phyloP scores from a whole-genome alignment of 108 stramenopile species.

The Skeletonema menzelii region DNA sequence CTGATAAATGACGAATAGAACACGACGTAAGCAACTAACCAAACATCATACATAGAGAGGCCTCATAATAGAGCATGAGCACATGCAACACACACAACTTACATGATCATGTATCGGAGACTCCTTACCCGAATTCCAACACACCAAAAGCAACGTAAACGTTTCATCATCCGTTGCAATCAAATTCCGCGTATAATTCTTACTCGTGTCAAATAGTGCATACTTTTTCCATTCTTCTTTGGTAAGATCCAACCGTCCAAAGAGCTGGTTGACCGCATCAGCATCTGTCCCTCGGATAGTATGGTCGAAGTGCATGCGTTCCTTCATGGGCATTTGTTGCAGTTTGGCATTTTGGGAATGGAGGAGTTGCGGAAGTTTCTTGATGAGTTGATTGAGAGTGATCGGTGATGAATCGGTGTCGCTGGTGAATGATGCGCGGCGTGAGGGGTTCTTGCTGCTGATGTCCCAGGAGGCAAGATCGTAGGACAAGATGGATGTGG shows the following conservation, averaged over 20 bases:
- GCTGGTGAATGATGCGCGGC: neutral
- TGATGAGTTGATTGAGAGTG: neutral
- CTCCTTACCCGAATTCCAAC: constrained; percentile 84
- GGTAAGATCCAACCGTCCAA: constrained; percentile 42
- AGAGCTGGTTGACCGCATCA: neutral
- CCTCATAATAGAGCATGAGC: too few species aligned
- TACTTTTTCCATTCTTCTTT: constrained; percentile 50
- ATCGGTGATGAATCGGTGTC: neutral
- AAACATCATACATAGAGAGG: neutral
- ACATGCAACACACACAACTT: neutral
- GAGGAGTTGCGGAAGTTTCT: neutral
- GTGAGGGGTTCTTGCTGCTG: neutral
- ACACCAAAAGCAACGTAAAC: constrained; percentile 86
- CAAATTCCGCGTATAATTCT: constrained; percentile 85
- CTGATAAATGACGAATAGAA: neutral
- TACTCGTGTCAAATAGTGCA: constrained; percentile 46
- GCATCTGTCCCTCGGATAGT: neutral
- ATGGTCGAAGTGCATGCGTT: neutral
- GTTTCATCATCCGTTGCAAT: constrained; percentile 78
- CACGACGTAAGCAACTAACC: constrained; percentile 30
- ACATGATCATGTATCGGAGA: constrained; percentile 86
- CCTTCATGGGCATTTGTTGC: neutral
- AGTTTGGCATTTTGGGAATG: neutral
- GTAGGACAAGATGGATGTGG: neutral
- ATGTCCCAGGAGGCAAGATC: neutral